Evolutionary conservation across 2,329 filamentous ascomycete genomes (phyloP), one percentile per base, ranked within the genome.

Genomic region (Trichophyton simii): DNA sequence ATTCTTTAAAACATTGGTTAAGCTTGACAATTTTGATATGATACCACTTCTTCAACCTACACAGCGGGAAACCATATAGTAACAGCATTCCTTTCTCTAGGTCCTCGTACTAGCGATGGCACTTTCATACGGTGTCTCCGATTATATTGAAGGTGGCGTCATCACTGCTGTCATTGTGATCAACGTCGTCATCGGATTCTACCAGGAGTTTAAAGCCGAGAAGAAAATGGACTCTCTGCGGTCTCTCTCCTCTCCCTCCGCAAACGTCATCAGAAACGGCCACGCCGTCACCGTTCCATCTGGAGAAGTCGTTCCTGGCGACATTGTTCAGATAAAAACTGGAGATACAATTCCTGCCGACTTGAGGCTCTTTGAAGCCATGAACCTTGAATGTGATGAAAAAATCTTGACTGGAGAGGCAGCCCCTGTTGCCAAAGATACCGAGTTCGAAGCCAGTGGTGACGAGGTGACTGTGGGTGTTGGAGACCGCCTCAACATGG

Each of bases 81-180:
- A 65, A 66, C 60, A 60, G 28, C 34, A 48, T 46, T 48, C 15
- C 20, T 41, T 28, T 44, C 15, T 38, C 60, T 63, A 88, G 86
- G 86, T 88, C 64, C 83, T 91, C 66, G 79, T 90, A 67, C 83
- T 88, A 68, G 87, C 88, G 68, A 89, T 88, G 83, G 84, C 83
- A 63, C 77, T 82, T 50, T 79, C 79, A 64, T 81, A 79, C 66
- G 81, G 79, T 46, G 80, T 82, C 44, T 72, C 76, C 44, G 80
- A 83, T 67, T 83, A 78, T 64, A 77, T 84, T 60, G 82, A 84
- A 73, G 82, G 80, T 31, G 82, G 79, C 60, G 82, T 84, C 61
- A 81, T 84, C 62, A 79, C 79, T 2, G 82, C 80, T 22, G 81
- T 84, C 67, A 83, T 84, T 62, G 67, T 82, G 6, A 71, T 82